Evolutionary conservation across 2,329 filamentous ascomycete genomes (phyloP).

Genomic region (Cordyceps tenuipes): DNA sequence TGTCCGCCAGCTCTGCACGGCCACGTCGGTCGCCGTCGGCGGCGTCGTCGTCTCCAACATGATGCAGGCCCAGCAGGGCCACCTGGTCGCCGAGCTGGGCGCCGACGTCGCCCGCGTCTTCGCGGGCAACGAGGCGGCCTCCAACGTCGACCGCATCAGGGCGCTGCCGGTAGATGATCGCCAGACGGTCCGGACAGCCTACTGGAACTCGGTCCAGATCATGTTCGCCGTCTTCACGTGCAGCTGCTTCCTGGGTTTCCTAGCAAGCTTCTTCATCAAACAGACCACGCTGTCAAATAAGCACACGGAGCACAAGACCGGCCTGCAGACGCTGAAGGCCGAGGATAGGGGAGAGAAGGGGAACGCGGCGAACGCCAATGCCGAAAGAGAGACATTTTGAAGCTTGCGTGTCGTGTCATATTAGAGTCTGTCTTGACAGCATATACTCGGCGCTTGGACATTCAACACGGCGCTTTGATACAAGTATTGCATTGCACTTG

Average conservation of each 20-base stretch:
- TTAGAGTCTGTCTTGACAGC: not conserved
- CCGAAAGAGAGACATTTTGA: not conserved
- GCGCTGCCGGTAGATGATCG: constrained; percentile 38
- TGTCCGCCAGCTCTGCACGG: constrained; percentile 59
- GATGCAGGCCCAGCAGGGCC: constrained; percentile 49
- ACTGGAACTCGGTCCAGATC: constrained; percentile 39
- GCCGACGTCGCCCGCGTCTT: constrained; percentile 41
- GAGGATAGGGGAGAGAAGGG: constrained; percentile 8
- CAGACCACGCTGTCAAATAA: constrained; percentile 44
- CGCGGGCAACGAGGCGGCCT: constrained; percentile 50
- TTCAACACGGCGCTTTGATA: not conserved
- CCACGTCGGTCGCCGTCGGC: constrained; percentile 62
- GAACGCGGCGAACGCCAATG: not conserved
- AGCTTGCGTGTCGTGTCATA: not conserved
- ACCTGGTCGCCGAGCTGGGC: constrained; percentile 42
- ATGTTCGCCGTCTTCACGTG: constrained; percentile 52
- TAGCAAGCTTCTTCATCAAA: constrained; percentile 39
- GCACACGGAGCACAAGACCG: constrained; percentile 51
- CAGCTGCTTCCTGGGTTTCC: constrained; percentile 38
- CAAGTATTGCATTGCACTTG: constrained; percentile 4
- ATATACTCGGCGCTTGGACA: not conserved
- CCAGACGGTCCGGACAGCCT: constrained; percentile 35
- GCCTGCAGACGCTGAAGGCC: constrained; percentile 35
- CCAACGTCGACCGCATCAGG: constrained; percentile 51
- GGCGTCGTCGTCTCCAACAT: constrained; percentile 73